Base-by-base conservation (phyloP, 305 asterid species). In the Fraxinus albicans region DNA sequence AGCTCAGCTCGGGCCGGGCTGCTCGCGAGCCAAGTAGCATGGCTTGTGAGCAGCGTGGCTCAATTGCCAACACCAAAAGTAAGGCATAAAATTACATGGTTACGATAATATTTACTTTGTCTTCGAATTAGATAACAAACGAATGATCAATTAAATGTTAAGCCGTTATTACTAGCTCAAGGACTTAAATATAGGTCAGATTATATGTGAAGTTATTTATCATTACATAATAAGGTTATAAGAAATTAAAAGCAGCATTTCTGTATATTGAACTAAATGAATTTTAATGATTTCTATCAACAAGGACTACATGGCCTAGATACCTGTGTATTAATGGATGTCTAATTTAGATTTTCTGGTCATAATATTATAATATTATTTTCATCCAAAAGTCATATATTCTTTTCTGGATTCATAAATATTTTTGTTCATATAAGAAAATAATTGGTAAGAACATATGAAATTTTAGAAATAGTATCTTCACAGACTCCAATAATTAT, bases 301-400 rank as follows among this genome's bases (percentile, higher is more conserved):
- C 1, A 67, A 25, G 34, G 15, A 38, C n/a, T 23, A 27, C 9
- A 27, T 47, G 36, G 36, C 63, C 81, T 19, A n/a, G 31, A n/a
- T 72, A 65, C 33, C 79, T 31, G 29, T 77, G 31, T 55, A 69
- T 65, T 23, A 23, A 67, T 73, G 55, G 44, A 25, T 58, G 34
- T 67, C 79, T 27, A 69, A 84, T 36, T 50, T 77, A 67, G 74
- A 27, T 75, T 79, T 78, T 60, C 76, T 53, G 40, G 42, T 74
- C 70, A 69, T 58, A 78, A 82, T 69, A 60, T 7, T 60, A 67
- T 55, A 35, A 76, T 33, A 34, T 76, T 73, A 70, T 38, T 40
- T 74, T 15, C 44, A 6, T 44, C 55, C 58, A 21, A 82, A 82
- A 4, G 44, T 34, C 69, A 29, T 44, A 53, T 38, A 58, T 73